These are phyloP conservation scores for Strigomonas culicis DNA, from an alignment of 208 protist genomes.

Conservation along the genomic window DNA sequence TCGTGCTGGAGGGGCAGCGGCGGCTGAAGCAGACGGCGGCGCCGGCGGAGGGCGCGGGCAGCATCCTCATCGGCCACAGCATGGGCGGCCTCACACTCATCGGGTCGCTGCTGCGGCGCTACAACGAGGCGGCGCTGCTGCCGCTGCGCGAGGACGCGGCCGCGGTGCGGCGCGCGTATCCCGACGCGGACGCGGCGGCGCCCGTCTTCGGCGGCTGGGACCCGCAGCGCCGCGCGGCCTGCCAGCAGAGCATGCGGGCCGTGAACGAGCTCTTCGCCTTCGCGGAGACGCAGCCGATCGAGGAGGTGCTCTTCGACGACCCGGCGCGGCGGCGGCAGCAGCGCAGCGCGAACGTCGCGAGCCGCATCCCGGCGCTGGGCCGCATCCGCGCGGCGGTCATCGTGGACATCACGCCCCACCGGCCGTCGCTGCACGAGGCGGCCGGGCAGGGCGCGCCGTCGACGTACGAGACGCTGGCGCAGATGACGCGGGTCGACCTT, in stretches of 20 bases:
- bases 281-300: conserved; percentile 31
- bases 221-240: conserved; percentile 15
- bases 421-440: conserved; percentile 9
- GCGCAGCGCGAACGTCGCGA: conserved; percentile 5
- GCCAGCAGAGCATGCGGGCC: conserved; percentile 35
- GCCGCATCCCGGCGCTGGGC: conserved; percentile 20
- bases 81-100: conserved; percentile 85
- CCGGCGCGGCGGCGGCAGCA: neutral
- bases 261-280: conserved; percentile 65
- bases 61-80: conserved; percentile 81
- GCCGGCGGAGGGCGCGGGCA: neutral
- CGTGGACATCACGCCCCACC: conserved; percentile 73
- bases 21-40: neutral
- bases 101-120: conserved; percentile 62
- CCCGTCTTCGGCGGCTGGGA: conserved; percentile 23
- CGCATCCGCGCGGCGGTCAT: conserved; percentile 65
- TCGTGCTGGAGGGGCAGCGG: conserved; percentile 31
- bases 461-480: conserved; percentile 30
- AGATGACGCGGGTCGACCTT: conserved; percentile 59
- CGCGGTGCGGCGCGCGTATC: conserved; percentile 10
- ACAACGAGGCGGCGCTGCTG: conserved; percentile 60
- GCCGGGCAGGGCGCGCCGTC: neutral
- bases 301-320: conserved; percentile 41
- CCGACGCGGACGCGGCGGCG: conserved; percentile 6
- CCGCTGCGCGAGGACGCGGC: conserved; percentile 11